A percentile compares a stretch with the other conserved stretches of the same genome.
Conservation (phyloP, 768 basidiomycete species). For the Boletus patriciae region DNA sequence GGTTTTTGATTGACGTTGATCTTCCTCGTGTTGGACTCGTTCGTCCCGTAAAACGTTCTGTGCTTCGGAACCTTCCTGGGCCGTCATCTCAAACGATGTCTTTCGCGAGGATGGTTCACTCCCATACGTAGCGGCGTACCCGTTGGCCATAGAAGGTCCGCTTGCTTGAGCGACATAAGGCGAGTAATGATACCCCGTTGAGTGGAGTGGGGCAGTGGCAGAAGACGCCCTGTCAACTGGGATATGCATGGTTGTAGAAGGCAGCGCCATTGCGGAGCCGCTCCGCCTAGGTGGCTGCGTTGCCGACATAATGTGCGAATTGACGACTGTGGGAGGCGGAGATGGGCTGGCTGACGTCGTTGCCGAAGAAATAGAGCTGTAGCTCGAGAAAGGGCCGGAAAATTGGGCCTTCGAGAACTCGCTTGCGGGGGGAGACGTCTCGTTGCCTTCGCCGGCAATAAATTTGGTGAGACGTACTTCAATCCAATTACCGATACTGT, state of each 20-base stretch:
- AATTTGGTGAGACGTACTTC: constrained; percentile 92
- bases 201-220: constrained; percentile 57
- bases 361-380: constrained; percentile 85
- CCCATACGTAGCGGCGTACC: constrained; percentile 38
- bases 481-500: constrained; percentile 88
- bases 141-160: constrained; percentile 36
- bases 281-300: constrained; percentile 53
- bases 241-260: constrained; percentile 46
- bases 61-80: constrained; percentile 25
- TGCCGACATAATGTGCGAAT: constrained; percentile 34
- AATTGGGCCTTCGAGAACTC: constrained; percentile 39
- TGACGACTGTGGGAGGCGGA: constrained; percentile 59
- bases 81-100: constrained; percentile 32
- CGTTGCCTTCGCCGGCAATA: constrained; percentile 87
- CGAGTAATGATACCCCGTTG: constrained; percentile 29
- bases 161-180: constrained; percentile 30
- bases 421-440: constrained; percentile 37
- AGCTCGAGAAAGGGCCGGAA: constrained; percentile 88
- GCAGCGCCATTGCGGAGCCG: constrained; percentile 67
- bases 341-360: constrained; percentile 75
- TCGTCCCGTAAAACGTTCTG: background rate
- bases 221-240: constrained; percentile 74
- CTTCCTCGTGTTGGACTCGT: constrained; percentile 9
- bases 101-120: constrained; percentile 31
- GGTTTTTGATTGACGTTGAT: background rate